Percentiles rank a stretch among this genome's conserved stretches.
Conservation (phyloP, 352 stramenopile species). For the Globisporangium barbulae region DNA sequence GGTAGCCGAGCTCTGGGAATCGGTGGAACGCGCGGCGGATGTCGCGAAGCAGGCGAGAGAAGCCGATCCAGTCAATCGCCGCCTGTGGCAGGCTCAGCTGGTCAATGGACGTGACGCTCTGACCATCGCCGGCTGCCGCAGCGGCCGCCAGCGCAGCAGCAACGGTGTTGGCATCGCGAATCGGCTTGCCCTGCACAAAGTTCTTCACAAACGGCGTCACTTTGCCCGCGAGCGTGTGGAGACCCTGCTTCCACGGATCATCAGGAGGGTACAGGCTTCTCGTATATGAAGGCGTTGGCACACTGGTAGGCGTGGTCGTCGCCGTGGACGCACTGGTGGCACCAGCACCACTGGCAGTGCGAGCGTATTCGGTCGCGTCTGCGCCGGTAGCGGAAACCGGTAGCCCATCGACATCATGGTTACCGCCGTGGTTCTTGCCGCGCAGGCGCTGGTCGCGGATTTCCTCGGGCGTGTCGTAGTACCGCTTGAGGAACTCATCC, state of each 20-base stretch:
- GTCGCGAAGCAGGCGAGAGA: slow-evolving; percentile 66
- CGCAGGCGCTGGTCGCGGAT: slow-evolving; percentile 68
- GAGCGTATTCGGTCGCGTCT: neutral
- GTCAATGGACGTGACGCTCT: neutral
- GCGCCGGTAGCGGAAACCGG: neutral
- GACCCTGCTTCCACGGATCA: slow-evolving; percentile 68
- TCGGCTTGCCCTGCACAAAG: slow-evolving; percentile 39
- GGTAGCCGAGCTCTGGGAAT: slow-evolving; percentile 91
- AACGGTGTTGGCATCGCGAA: slow-evolving; percentile 12
- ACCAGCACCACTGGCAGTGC: neutral
- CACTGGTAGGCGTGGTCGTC: neutral
- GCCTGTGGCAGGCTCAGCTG: neutral
- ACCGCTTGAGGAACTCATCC: slow-evolving; percentile 73
- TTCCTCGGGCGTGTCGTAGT: slow-evolving; percentile 78
- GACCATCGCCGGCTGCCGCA: neutral
- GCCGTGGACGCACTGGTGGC: neutral
- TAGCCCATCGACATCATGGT: slow-evolving; percentile 10
- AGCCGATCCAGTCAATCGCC: slow-evolving; percentile 64
- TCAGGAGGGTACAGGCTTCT: slow-evolving; percentile 61
- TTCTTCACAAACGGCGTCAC: slow-evolving; percentile 61
- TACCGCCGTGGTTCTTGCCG: slow-evolving; percentile 43
- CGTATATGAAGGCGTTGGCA: slow-evolving; percentile 3
- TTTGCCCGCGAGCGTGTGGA: slow-evolving; percentile 43
- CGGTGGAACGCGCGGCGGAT: slow-evolving; percentile 86
- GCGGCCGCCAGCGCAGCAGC: slow-evolving; percentile 17